Evolutionary conservation across 805 yeast genomes (phyloP), one percentile per base, ranked within the genome.

Genomic region (Candida broadrunensis): DNA sequence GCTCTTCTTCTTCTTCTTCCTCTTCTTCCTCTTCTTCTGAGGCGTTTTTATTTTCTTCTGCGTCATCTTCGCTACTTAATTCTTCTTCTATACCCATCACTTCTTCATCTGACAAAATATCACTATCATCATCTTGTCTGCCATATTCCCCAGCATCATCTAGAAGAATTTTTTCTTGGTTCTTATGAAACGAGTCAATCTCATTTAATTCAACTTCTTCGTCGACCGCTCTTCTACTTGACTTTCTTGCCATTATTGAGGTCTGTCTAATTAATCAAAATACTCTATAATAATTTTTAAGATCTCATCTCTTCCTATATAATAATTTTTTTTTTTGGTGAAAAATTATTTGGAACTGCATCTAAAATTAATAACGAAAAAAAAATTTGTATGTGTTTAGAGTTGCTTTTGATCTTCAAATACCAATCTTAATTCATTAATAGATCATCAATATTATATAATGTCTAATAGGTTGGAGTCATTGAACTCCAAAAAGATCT

Each of bases 161-260:
- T 27, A 82, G 61, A 36, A 82, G 51, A 9, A 81, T 55, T 52
- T 77, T 72, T 51, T 83, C 88, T 50, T 69, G 70, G 39, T 75
- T 77, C 5, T 77, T 74, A 47, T 79, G 80, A 59, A 83, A 85
- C 9, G 76, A 78, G 52, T 85, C 91, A 8, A 84, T 81, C 49
- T 84, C 90, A 56, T 80, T 80, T 23, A 77, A 55, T 1, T 80
- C 85, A 46, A 75, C 47, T 20, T 54, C 47, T 26, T 39, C 50
- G 4, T 48, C 47, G 11, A 39, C 41, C 15, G 37, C 39, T n/a
- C 19, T 39, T 37, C 48, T 49, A 20, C 47, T 33, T 21, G 40
- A 33, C 31, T 39, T 48, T 35, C 48, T 56, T 16, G 55, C 60
- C 60, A 59, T 60, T 9, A n/a, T n/a, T n/a, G n/a, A n/a, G n/a